Evolutionary conservation across 2,329 filamentous ascomycete species (phyloP), one percentile per base, ranked within the genome.

Genomic region (Fusarium austroafricanum): DNA sequence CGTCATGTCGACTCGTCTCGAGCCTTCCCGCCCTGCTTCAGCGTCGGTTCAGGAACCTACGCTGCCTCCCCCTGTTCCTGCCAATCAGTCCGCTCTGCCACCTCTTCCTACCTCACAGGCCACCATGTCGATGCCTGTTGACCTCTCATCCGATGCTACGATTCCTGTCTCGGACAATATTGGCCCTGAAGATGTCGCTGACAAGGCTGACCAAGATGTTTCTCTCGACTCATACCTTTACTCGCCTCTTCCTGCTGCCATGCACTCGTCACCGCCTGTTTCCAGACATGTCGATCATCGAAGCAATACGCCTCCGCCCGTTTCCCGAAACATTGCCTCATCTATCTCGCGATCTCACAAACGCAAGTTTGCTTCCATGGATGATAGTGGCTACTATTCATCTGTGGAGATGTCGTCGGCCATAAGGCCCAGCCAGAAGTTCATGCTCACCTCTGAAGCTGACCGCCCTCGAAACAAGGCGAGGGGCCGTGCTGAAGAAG

Each of bases 341-440:
- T 92, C 92, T n/a, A 85, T 85, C 42, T 81, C 83, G 50, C 89
- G 88, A 51, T 87, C 89, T 38, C 89, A 90, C 70, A 93, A 92
- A 80, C 90, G 92, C 70, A 95, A 93, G 78, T 88, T 92, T 73
- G 87, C 87, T 29, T 90, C 91, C 14, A 90, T 96, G 83, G 93
- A 87, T 74, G 96, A 99, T 79, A 98, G 95, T 76, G 96, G 96
- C 39, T 99, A 98, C 79, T 97, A 97, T 77, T 98, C 96, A 2
- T 97, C 94, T 0, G 86, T 98, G 18, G 94, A 97, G 72, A 43
- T 43, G 47, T 98, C 96, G 4, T 98, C 96, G 0, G 93, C 87
- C 15, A 87, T 93, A 77, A 88, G 95, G 61, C 89, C 91, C 46
- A 89, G 90, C 67, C 86, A 88, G 68, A 83, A 87, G 17, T 84